These are phyloP conservation scores for Cladosporium sp. DNA, from an alignment of 2,329 filamentous ascomycete species.

Conservation along the genomic window DNA sequence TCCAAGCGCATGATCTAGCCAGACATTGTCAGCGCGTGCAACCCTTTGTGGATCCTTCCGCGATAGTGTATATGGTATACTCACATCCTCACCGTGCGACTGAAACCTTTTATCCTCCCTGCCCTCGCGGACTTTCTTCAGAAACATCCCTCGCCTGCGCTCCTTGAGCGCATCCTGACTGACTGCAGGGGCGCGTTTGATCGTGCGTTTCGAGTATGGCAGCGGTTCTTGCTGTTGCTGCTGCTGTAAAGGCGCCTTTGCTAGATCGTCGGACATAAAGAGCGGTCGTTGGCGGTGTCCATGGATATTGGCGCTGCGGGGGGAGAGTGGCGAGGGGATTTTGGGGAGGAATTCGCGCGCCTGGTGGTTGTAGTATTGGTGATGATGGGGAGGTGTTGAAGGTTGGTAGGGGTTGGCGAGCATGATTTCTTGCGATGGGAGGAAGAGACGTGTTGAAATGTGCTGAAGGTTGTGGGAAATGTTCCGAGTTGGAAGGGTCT, in stretches of 20 bases:
- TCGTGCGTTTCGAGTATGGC: constrained; percentile 38
- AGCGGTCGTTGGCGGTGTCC: constrained; percentile 12
- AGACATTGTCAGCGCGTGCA: constrained; percentile 2
- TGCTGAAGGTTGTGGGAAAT: background rate
- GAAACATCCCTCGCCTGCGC: constrained; percentile 62
- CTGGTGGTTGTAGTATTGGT: background rate
- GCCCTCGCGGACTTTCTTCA: constrained; percentile 52
- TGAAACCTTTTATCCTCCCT: constrained; percentile 46
- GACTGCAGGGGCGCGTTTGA: constrained; percentile 61
- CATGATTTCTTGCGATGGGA: background rate
- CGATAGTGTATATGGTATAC: constrained; percentile 10
- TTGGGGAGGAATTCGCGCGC: constrained; percentile 24
- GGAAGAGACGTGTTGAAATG: background rate
- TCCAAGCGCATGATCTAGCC: constrained; percentile 45
- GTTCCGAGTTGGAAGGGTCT: background rate
- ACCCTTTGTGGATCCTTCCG: no score
- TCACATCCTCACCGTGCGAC: constrained; percentile 43
- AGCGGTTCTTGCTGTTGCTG: background rate
- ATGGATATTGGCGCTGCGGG: constrained; percentile 38
- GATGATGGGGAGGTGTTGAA: background rate
- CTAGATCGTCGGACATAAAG: constrained; percentile 20
- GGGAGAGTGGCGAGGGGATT: constrained; percentile 42
- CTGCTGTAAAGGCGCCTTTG: constrained; percentile 1
- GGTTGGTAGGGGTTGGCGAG: constrained; percentile 1
- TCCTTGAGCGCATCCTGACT: constrained; percentile 60